Evolutionary conservation across 768 basidiomycete genomes (phyloP), one percentile per base, ranked within the genome.

Genomic region (Steccherinum ochraceum): DNA sequence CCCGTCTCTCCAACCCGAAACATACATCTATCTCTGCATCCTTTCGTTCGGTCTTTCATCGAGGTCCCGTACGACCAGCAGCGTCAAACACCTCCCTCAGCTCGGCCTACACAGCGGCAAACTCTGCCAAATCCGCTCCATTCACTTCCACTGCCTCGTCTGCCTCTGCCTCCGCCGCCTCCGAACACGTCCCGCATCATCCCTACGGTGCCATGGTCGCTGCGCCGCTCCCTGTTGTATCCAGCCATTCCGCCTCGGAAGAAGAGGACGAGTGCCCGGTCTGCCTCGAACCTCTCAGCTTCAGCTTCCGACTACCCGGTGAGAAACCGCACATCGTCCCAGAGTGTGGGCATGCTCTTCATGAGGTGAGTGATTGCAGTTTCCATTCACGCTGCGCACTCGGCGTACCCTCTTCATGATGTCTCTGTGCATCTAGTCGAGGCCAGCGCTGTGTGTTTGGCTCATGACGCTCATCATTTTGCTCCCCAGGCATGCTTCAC

Each of bases 271-370:
- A 87, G 61, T 99, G 96, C 60, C 95, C 95, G 12, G 92, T 99
- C 58, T 99, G 95, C 69, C 84, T 96, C 58, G 95, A 98, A 62
- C 89, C 91, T 1, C 80, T 99, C 63, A 87, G 86, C 63, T 93
- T 93, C 68, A 87, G 84, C 67, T 96, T 93, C 69, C 79, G 93
- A 54, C 71, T 99, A 12, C 89, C 91, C 0, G 96, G 96, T 7
- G 96, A 99, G 73, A 97, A 94, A 64, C 92, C 95, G 5, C 94
- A 97, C 64, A 87, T 99, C 55, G 88, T 96, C 43, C 95, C 96
- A 24, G 91, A 94, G 64, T 99, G 96, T 59, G 94, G 96, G 30
- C 96, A 99, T 72, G 87, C 92, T 27, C 81, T 99, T n/a, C 96
- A 97, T 70, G 86, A 93, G 75, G 92, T 86, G 50, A 56, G 73